Evolutionary conservation across 768 basidiomycete genomes (phyloP).

Genomic region (Agaricus subrufescens): DNA sequence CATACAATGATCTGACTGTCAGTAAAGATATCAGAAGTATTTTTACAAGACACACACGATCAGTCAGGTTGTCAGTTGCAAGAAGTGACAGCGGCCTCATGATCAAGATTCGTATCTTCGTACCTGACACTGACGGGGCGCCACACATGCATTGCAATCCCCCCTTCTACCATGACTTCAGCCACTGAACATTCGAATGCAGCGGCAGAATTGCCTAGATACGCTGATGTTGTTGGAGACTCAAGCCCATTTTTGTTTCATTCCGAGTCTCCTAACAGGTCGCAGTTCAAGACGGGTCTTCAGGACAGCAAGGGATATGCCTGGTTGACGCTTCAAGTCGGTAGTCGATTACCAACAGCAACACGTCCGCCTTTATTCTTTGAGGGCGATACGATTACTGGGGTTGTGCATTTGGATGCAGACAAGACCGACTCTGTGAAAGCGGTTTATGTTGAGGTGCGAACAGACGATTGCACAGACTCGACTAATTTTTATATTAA

Average conservation of each 20-base stretch:
- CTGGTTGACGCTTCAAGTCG: constrained; percentile 48
- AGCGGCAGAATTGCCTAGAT: constrained; percentile 17
- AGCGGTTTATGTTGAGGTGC: constrained; percentile 40
- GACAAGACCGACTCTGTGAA: constrained; percentile 46
- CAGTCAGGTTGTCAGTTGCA: too few species aligned
- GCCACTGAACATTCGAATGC: neutral
- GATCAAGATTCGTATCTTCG: too few species aligned
- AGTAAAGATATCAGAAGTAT: too few species aligned
- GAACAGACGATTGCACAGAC: neutral
- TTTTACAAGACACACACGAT: too few species aligned
- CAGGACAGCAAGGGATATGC: constrained; percentile 37
- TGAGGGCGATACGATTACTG: constrained; percentile 44
- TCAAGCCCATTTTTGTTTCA: neutral
- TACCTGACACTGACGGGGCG: too few species aligned
- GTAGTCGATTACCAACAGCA: constrained; percentile 37
- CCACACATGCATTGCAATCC: too few species aligned
- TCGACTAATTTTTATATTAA: neutral
- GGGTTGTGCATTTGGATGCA: constrained; percentile 46
- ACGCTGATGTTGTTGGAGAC: constrained; percentile 9
- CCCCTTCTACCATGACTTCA: constrained; percentile 10
- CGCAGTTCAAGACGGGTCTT: constrained; percentile 36
- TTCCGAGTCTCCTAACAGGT: neutral
- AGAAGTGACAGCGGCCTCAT: too few species aligned
- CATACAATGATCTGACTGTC: too few species aligned
- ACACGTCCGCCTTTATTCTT: constrained; percentile 40